Base-by-base conservation (phyloP, 2,329 filamentous ascomycete genomes). In the Fusarium compactum region DNA sequence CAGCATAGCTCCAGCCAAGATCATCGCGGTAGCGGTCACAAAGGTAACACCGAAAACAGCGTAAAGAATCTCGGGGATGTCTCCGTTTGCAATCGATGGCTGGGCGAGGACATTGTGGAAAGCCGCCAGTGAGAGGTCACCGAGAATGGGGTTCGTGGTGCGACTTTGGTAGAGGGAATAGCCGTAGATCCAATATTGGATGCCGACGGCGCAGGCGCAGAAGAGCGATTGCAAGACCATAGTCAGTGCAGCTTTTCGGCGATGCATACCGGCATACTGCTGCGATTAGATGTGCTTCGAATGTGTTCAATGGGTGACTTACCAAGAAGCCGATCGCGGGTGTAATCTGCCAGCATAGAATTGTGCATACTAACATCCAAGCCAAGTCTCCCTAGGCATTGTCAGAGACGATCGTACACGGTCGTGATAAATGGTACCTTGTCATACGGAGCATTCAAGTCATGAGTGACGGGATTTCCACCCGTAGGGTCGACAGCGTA, bases 151-250 rank as follows among this genome's bases (percentile, higher is more conserved):
- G 22, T 80, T 80, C 1, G 78, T 76, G 0, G 78, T 78, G 10
- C 75, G 78, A 12, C 79, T 77, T 44, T 78, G 73, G 51, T 84
- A 84, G 3, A 85, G 74, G 0, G 81, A 83, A 50, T 83, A 82
- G 8, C 83, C 83, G 61, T 84, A 85, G 4, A 84, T 76, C 83
- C 82, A 84, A 71, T 81, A 85, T 54, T 85, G 83, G 11, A 84
- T 82, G 2, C 82, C 82, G 50, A 79, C 80, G 1, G 81, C 82
- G 48, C 78, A 82, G 2, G 82, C 80, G 32, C 83, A 84, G 72
- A 84, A 84, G 1, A 85, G 78, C 0, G 82, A 84, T 68, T 85
- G 82, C 27, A 85, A 78, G 11, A 85, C 77, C 80, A 85, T 84
- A 1, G 83, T 84, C 63, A 85, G 44, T 11, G 80, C 78, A 1